Evolutionary conservation across 2,329 filamentous ascomycete species (phyloP), one percentile per base, ranked within the genome.

Genomic region (Alternaria arborescens): DNA sequence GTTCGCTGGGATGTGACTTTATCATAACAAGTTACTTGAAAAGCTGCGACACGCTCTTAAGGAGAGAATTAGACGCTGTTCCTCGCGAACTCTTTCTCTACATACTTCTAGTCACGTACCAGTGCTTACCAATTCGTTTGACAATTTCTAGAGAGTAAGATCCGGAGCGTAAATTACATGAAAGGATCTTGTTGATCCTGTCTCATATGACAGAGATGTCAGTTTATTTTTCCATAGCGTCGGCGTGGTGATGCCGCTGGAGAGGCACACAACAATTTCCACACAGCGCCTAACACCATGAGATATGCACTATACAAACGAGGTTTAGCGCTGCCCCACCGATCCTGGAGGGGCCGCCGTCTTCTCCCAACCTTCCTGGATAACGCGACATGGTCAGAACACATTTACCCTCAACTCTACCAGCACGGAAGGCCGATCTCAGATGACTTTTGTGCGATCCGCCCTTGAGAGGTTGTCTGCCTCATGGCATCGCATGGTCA

Each of bases 201-300:
- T 11, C 8, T 32, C 11, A 12, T 32, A 32, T 10, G 8, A 32
- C 10, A 32, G 30, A 32, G 30, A 11, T 32, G 32, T 30, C 28
- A 30, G 11, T 30, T 30, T 5, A 0, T 1, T 1, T 30, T 24
- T 2, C 24, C 5, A 24, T 7, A 0, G 0, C 1, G 24, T 24
- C 0, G 0, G 24, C 24, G 0, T 24, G 0, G 24, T 26, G 24
- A 26, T 26, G 24, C 24, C 32, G 0, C 5, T 6, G 32, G 14
- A 36, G 32, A 36, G 32, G 32, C 32, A 11, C 32, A 12, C 32
- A 5, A 16, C 28, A 4, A 22, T 48, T 48, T 34, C 30, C 30
- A 30, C 8, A 5, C 16, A 5, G 32, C 30, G 46, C 46, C 30
- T 24, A 1, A 36, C 30, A 30, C 30, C 18, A n/a, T 36, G 2